Base-by-base conservation (phyloP, 2,329 filamentous ascomycete species). In the Penicillium sclerotiorum region DNA sequence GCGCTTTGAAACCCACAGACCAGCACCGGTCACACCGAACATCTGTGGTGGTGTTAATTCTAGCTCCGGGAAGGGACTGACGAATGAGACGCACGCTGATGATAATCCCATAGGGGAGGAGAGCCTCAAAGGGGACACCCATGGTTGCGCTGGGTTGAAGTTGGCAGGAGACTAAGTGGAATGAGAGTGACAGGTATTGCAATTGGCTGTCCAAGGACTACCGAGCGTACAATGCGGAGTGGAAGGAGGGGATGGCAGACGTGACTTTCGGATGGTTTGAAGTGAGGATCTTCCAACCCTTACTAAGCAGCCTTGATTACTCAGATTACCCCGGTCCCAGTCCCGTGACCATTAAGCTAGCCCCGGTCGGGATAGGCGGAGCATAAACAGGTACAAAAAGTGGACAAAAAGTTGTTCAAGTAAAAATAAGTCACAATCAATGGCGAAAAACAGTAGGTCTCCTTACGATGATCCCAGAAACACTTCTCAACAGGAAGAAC, bases 111-210 rank as follows among this genome's bases (percentile, higher is more conserved):
- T 85, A 86, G 41, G 83, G 83, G 62, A 86, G 66, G 59, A 86
- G 71, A 58, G 83, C 79, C 74, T 87, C 84, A 69, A 86, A 86
- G 37, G 84, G 84, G 55, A 87, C 81, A 71, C 82, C 82, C 84
- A 85, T 85, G 58, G 57, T 59, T 58, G 25, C 35, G 43, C 12
- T 15, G 8, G 20, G 25, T 3, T 30, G 22, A 22, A 38, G 21
- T 17, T 21, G 33, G 22, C 35, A 45, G 18, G 23, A 20, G 12
- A 36, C 15, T 13, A 17, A 18, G 7, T 17, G 15, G 8, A 2
- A 36, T 17, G 6, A 28, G 42, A 11, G 23, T 38, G 6, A 5
- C 12, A 25, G 20, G 22, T 38, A 37, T 27, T 9, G 30, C n/a
- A 39, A 46, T 39, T 15, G 35, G 18, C 11, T 37, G n/a, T 30